Base-by-base conservation (phyloP, 2,329 filamentous ascomycete species). In the Ascocoryne sarcoides region DNA sequence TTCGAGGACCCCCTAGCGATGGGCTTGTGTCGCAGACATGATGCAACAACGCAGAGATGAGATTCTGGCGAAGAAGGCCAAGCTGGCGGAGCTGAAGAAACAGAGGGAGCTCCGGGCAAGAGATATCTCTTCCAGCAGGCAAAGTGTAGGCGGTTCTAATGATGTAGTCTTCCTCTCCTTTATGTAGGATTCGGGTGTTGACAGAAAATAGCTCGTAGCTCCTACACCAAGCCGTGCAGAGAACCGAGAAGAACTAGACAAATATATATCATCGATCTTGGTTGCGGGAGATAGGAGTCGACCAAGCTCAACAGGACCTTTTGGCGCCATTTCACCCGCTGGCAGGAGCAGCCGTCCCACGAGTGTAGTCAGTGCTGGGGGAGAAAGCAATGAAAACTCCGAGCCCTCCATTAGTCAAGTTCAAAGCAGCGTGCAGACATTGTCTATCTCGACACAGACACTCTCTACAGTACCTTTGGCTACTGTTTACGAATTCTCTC, bases 31-130 rank as follows among this genome's bases (percentile, higher is more conserved):
- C 45, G 47, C 46, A 48, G 45, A 20, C 30, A 57, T 52, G 46
- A 82, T 82, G 71, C 78, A 79, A 62, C 69, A 89, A 72, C 83
- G 89, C 56, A 84, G 87, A 69, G 88, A 95, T 70, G 92, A 98
- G 70, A 95, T 98, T 54, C 71, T 92, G 55, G 89, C 88, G 53
- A 98, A 98, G 69, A 90, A 86, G 71, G 90, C 89, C 48, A 95
- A 92, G 71, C 86, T 98, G 56, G 89, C 86, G 36, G 92, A 96
- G 73, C 75, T 98, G 51, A 95, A 95, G 69, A 79, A 85, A 47
- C 88, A 95, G 67, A 78, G 92, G 55, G 88, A 93, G 62, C 68
- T 90, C 54, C 76, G 89, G 44, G 77, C 85, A 49, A 84, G 75
- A 60, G 85, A 93, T 60, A 79, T 84, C 54, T 76, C 72, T 44